Percentiles rank a stretch among this genome's conserved stretches.
phyloP scores from a whole-genome alignment of 23 red algal genomes.

The Rhodosorus marinus region DNA sequence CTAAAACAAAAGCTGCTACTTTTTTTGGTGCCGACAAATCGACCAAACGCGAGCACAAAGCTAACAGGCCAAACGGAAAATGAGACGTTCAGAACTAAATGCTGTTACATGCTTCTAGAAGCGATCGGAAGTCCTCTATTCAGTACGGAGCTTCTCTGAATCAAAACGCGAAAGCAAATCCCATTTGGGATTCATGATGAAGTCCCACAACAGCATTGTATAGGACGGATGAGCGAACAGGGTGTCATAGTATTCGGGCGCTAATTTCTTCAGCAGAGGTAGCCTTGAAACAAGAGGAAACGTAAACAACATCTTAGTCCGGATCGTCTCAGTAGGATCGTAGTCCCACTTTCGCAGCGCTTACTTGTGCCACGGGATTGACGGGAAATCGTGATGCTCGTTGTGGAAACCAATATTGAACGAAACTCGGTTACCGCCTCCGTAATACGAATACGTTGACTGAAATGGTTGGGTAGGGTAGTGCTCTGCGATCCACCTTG shows the following conservation, averaged over 20 bases:
- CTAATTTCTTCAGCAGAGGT: conserved; percentile 30
- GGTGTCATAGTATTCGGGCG: conserved; percentile 87
- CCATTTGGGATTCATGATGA: conserved; percentile 89
- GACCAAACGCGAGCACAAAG: too few relatives aligned
- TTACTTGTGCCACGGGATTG: conserved; percentile 84
- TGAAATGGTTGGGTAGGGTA: conserved; percentile 98
- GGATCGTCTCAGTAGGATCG: too few relatives aligned
- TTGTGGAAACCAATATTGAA: conserved; percentile 99
- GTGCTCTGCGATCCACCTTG: conserved; percentile 99
- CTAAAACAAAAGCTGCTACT: too few relatives aligned
- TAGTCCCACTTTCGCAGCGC: too few relatives aligned
- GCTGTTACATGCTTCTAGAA: too few relatives aligned
- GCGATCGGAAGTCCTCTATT: too few relatives aligned
- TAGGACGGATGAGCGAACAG: conserved; percentile 82
- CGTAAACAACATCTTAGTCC: too few relatives aligned
- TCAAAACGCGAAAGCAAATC: conserved; percentile 52
- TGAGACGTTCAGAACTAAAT: too few relatives aligned
- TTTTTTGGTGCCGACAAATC: too few relatives aligned
- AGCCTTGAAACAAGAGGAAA: too few relatives aligned
- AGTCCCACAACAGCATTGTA: conserved; percentile 61
- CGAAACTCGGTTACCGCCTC: conserved; percentile 84
- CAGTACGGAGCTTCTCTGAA: conserved; percentile 28
- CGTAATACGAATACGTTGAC: conserved; percentile 95
- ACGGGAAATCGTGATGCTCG: conserved; percentile 97
- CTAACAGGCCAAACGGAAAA: too few relatives aligned